These are phyloP conservation scores for Dendrobium nobile DNA, from an alignment of 106 monocot genomes.

Conservation along the genomic window DNA sequence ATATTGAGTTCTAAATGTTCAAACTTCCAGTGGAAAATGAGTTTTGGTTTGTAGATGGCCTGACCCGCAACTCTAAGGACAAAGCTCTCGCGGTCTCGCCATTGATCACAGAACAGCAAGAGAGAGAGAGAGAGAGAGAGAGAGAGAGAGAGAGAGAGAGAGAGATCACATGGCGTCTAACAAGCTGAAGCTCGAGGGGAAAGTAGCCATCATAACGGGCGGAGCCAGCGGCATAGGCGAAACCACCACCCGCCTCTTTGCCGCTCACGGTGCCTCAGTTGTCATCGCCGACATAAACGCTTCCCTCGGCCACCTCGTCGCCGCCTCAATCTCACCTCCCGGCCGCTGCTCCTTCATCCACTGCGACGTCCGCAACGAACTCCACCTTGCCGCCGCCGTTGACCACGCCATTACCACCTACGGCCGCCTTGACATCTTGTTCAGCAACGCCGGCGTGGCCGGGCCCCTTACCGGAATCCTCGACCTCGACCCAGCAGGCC, in stretches of 20 bases:
- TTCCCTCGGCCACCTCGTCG: slow-evolving; percentile 21
- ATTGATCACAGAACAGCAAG: too few species aligned
- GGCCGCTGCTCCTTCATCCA: slow-evolving; percentile 14
- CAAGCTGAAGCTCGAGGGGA: slow-evolving; percentile 36
- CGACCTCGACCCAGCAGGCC: background rate
- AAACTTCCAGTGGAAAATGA: too few species aligned
- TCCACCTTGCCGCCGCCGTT: slow-evolving; percentile 10
- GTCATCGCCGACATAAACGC: slow-evolving; percentile 48
- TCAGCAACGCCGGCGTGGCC: slow-evolving; percentile 24
- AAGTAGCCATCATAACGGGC: slow-evolving; percentile 63
- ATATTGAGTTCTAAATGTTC: too few species aligned
- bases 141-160: too few species aligned
- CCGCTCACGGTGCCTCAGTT: slow-evolving; percentile 30
- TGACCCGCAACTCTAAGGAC: too few species aligned
- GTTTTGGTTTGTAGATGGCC: too few species aligned
- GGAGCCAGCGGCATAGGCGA: slow-evolving; percentile 59
- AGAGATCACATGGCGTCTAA: too few species aligned
- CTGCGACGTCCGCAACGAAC: slow-evolving; percentile 32
- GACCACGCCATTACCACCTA: slow-evolving; percentile 7
- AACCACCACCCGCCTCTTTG: slow-evolving; percentile 36
- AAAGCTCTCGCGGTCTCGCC: too few species aligned
- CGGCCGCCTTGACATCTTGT: slow-evolving; percentile 32
- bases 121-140: too few species aligned
- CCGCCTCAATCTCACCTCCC: slow-evolving; percentile 3
- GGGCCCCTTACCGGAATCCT: background rate